Base-by-base conservation (phyloP, 2,329 filamentous ascomycete genomes). In the Rutstroemia sp. region DNA sequence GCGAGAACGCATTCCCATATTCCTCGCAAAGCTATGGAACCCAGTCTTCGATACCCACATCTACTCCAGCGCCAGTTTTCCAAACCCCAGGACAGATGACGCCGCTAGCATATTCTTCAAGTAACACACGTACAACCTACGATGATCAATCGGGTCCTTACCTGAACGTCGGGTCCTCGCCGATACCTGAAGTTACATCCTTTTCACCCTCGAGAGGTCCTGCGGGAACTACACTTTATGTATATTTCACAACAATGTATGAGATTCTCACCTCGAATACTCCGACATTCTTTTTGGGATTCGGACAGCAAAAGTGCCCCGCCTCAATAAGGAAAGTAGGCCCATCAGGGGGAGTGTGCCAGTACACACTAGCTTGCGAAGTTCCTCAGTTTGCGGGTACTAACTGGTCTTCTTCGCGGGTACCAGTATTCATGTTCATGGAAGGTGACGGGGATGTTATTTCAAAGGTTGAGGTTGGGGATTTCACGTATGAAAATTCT, bases 171-270 rank as follows among this genome's bases (percentile, higher is more conserved):
- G 73, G 82, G 36, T 73, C 81, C 64, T 81, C 80, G 58, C 80
- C 79, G 65, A 71, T 78, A 62, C 82, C 82, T 57, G 78, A 84
- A 66, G 74, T 95, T 61, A 77, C 84, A 58, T 86, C 86, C 57
- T 89, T 81, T 70, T 79, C 83, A 58, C 92, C 92, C 17, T 74
- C 76, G 46, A 78, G 81, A 65, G 92, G 91, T 45, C 73, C 77
- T 36, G 79, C 81, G 67, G 87, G 88, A 54, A 87, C 86, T 19
- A 84, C 84, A 65, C 75, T 96, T 9, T 79, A 81, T 58, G 78
- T 96, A 61, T 86, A 88, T 68, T 80, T 95, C 30, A 83, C 85
- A 52, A 86, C 87, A 45, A 79, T 85, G 58, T 89, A 88, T 73
- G 87, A 95, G 67, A 73, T 95, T 57, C 80, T 84, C 70, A 79